Evolutionary conservation across 169 alveolate genomes (phyloP).

Genomic region (Perkinsus chesapeaki): DNA sequence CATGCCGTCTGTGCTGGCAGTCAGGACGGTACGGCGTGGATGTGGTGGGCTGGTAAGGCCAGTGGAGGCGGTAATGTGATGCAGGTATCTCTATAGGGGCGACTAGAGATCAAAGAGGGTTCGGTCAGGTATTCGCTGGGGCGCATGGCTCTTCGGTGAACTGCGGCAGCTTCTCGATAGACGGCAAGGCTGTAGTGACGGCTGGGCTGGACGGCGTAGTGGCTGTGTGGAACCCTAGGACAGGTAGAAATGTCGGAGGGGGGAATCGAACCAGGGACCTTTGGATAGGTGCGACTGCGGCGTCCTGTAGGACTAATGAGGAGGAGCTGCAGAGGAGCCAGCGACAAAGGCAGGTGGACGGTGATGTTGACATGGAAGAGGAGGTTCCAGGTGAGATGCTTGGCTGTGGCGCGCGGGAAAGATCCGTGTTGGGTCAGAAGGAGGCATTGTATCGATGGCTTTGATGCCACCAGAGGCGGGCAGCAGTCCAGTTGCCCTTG

Average conservation of each 20-base stretch:
- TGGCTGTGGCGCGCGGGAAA: not conserved
- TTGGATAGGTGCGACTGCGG: not conserved
- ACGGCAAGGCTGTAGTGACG: conserved; percentile 26
- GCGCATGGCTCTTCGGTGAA: conserved; percentile 31
- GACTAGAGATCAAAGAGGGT: not conserved
- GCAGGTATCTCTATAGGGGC: conserved; percentile 22
- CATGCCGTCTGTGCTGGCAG: conserved; percentile 35
- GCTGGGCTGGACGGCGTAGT: conserved; percentile 35
- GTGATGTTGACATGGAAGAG: not conserved
- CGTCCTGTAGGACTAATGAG: not conserved
- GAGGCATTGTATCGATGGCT: not conserved
- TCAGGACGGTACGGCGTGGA: conserved; percentile 33
- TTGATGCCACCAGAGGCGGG: not conserved
- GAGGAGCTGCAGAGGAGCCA: not conserved
- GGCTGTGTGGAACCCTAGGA: conserved; percentile 32
- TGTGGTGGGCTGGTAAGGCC: conserved; percentile 29
- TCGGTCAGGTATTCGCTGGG: conserved; percentile 7
- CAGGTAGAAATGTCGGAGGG: conserved; percentile 11
- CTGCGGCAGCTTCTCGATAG: conserved; percentile 35
- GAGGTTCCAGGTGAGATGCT: not conserved
- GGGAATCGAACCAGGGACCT: conserved; percentile 11
- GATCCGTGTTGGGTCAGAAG: not conserved
- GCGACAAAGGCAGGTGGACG: not conserved
- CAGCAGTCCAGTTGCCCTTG: not conserved
- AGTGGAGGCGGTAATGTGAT: conserved; percentile 25